A percentile compares a stretch with the other conserved stretches of the same genome.
phyloP scores from a whole-genome alignment of 2,329 filamentous ascomycete genomes.

The Chaetothyriales sp. region DNA sequence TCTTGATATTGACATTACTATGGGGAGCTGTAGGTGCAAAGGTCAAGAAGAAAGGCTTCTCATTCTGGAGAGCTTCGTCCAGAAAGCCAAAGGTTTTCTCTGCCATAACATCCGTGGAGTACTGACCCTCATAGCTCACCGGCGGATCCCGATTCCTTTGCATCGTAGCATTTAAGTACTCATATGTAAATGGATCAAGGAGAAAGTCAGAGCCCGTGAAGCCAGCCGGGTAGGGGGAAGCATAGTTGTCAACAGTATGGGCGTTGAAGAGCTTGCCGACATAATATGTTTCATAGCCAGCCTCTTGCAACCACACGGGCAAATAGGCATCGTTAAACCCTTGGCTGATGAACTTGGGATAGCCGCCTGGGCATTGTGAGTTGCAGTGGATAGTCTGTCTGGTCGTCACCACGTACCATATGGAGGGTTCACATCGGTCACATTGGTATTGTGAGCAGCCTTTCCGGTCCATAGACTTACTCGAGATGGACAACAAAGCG shows the following conservation, averaged over 20 bases:
- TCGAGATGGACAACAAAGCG: conserved; percentile 53
- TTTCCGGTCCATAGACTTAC: conserved; percentile 52
- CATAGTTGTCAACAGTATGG: conserved; percentile 35
- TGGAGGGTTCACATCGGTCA: conserved; percentile 41
- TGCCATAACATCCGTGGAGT: conserved; percentile 45
- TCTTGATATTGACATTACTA: conserved; percentile 32
- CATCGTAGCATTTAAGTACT: conserved; percentile 51
- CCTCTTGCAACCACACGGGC: conserved; percentile 37
- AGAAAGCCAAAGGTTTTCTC: conserved; percentile 46
- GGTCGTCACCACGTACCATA: conserved; percentile 8
- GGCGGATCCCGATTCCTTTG: conserved; percentile 43
- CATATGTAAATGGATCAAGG: conserved; percentile 41
- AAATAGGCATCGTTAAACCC: conserved; percentile 38
- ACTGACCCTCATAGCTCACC: conserved; percentile 39
- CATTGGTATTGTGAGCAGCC: conserved; percentile 55
- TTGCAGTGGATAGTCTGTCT: not conserved
- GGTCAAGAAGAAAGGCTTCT: conserved; percentile 49
- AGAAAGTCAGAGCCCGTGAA: conserved; percentile 31
- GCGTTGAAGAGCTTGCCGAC: conserved; percentile 42
- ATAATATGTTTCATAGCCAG: conserved; percentile 40
- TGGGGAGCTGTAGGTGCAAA: conserved; percentile 55
- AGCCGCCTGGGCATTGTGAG: conserved; percentile 21
- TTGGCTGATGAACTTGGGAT: conserved; percentile 37
- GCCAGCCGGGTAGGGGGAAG: conserved; percentile 24
- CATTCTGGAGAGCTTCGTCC: conserved; percentile 40